phyloP scores from a whole-genome alignment of 345 rosid species.

The Leavenworthia alabamica region DNA sequence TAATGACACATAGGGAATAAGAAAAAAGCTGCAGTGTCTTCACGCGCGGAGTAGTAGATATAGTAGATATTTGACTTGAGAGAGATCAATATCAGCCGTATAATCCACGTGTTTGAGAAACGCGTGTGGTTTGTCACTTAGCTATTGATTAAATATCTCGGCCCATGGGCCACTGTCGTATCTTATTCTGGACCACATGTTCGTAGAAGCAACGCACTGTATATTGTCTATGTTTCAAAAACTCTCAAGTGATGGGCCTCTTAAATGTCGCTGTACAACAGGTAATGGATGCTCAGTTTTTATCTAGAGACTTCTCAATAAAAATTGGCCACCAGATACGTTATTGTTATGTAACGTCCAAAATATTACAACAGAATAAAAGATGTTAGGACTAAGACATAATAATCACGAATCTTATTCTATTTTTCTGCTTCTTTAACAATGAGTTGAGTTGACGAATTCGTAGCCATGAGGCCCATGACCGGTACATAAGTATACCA shows the following conservation, averaged over 20 bases:
- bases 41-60: background rate
- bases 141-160: background rate
- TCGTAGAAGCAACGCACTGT: constrained; percentile 22
- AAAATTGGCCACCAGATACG: background rate
- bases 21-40: background rate
- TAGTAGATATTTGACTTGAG: constrained; percentile 6
- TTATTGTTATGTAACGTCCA: background rate
- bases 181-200: constrained; percentile 9
- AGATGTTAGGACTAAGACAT: background rate
- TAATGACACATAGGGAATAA: no score
- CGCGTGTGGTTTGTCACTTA: constrained; percentile 7
- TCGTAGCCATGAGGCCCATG: constrained; percentile 49
- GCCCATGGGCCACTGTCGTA: constrained; percentile 28
- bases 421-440: no score
- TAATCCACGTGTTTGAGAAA: background rate
- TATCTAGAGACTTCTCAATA: background rate
- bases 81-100: background rate
- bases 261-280: background rate
- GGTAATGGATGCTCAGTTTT: background rate
- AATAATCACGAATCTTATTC: background rate
- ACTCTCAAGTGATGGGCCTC: background rate
- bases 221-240: background rate
- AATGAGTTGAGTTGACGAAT: constrained; percentile 34
- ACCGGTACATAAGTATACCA: background rate
- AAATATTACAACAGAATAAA: background rate